phyloP scores from a whole-genome alignment of 371 early-diverging fungal genomes.

The Nematocida minor region DNA sequence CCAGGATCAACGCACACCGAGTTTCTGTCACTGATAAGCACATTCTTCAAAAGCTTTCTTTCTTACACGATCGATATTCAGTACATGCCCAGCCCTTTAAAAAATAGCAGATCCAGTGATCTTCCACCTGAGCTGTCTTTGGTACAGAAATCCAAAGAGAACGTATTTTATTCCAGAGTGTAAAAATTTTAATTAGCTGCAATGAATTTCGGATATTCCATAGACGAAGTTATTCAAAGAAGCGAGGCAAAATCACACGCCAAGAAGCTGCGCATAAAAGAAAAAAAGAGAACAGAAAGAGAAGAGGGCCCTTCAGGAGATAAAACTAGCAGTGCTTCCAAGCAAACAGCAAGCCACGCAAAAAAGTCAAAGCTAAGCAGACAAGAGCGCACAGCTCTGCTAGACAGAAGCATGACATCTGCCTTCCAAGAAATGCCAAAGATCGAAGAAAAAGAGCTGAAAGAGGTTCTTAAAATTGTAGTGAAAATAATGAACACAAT shows the following conservation, averaged over 20 bases:
- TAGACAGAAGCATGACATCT: background rate
- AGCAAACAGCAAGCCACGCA: background rate
- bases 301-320: background rate
- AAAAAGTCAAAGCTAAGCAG: conserved; percentile 15
- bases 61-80: background rate
- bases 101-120: background rate
- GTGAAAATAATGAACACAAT: conserved; percentile 46
- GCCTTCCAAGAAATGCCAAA: background rate
- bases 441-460: conserved; percentile 27
- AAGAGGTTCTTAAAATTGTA: conserved; percentile 36
- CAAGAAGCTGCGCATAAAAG: conserved; percentile 2
- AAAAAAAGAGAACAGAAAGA: conserved; percentile 3
- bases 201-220: conserved; percentile 38
- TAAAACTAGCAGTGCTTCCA: background rate
- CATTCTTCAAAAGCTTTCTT: background rate
- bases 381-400: conserved; percentile 2
- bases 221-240: conserved; percentile 29
- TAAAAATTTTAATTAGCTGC: background rate
- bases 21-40: background rate
- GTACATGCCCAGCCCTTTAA: background rate
- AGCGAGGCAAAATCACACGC: background rate
- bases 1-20: background rate
- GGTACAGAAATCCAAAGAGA: background rate
- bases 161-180: background rate
- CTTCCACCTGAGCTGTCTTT: background rate